Evolutionary conservation across 805 yeast species (phyloP).

Genomic region (Wickerhamiella parazyma): DNA sequence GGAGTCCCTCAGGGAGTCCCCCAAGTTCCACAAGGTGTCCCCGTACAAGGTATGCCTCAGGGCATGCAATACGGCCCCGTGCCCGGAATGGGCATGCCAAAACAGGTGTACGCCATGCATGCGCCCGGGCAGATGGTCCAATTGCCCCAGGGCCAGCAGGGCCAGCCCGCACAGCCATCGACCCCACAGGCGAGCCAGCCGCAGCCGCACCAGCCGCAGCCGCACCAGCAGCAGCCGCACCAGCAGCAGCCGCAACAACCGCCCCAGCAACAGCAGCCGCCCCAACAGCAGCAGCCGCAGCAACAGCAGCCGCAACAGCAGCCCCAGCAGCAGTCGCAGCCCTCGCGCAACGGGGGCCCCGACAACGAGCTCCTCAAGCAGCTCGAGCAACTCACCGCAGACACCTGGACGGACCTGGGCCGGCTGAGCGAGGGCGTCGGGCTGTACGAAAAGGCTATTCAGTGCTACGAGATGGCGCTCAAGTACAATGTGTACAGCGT

Average conservation of each 20-base stretch:
- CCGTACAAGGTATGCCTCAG: not conserved
- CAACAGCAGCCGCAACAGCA: not conserved
- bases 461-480: slow-evolving; percentile 76
- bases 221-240: slow-evolving; percentile 14
- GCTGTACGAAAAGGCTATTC: slow-evolving; percentile 77
- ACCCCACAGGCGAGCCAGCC: slow-evolving; percentile 10
- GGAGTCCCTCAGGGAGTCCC: not conserved
- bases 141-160: slow-evolving; percentile 13
- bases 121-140: slow-evolving; percentile 12
- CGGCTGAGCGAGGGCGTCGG: slow-evolving; percentile 79
- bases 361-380: slow-evolving; percentile 14
- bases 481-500: slow-evolving; percentile 77
- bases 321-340: not conserved
- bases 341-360: not conserved
- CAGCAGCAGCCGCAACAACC: slow-evolving; percentile 3
- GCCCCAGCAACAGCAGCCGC: slow-evolving; percentile 1
- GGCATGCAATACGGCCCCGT: not conserved
- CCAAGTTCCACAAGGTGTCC: too few relatives aligned
- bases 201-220: slow-evolving; percentile 11
- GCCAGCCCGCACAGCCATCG: too few relatives aligned
- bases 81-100: not conserved
- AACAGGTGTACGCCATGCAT: slow-evolving; percentile 1
- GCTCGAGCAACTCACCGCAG: slow-evolving; percentile 27
- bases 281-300: slow-evolving; percentile 10
- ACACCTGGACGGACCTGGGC: slow-evolving; percentile 82